Percentiles rank a stretch among this genome's conserved stretches.
Evolutionary conservation across 257 asterid species (phyloP).

Genomic region (Solanum chmielewskii): DNA sequence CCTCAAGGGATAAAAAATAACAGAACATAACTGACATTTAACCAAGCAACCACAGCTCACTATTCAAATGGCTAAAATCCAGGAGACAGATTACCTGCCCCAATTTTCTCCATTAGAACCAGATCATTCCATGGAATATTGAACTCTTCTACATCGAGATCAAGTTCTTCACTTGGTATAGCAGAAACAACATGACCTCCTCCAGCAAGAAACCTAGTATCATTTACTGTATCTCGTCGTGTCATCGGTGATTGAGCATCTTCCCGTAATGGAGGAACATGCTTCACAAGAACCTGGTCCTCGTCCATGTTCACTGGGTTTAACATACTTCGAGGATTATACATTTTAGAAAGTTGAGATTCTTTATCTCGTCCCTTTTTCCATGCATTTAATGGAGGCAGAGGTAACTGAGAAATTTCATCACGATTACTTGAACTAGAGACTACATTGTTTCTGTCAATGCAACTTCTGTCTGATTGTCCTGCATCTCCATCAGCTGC

Average conservation of each 20-base stretch:
- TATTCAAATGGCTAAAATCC: neutral
- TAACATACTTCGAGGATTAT: constrained; percentile 25
- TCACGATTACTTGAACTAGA: constrained; percentile 45
- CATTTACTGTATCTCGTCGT: constrained; percentile 20
- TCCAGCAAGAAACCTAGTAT: constrained; percentile 28
- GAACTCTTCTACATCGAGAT: constrained; percentile 63
- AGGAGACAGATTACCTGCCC: constrained; percentile 59
- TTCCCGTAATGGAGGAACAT: constrained; percentile 24
- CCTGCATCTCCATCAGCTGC: constrained; percentile 36
- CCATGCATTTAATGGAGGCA: constrained; percentile 42
- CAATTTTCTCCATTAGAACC: constrained; percentile 71
- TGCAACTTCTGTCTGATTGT: constrained; percentile 24
- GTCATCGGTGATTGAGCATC: constrained; percentile 31
- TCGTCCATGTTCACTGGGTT: constrained; percentile 27
- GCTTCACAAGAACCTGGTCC: constrained; percentile 25
- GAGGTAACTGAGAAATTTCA: constrained; percentile 22
- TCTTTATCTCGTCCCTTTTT: constrained; percentile 46
- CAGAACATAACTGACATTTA: neutral
- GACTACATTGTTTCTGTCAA: constrained; percentile 24
- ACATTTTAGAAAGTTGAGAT: constrained; percentile 29
- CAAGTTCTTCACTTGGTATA: constrained; percentile 29
- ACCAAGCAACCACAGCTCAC: neutral
- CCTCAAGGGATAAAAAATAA: neutral
- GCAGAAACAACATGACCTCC: constrained; percentile 35
- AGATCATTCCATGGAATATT: constrained; percentile 89